phyloP scores from a whole-genome alignment of 176 grass and related monocot species.

The Chrysopogon serrulatus region DNA sequence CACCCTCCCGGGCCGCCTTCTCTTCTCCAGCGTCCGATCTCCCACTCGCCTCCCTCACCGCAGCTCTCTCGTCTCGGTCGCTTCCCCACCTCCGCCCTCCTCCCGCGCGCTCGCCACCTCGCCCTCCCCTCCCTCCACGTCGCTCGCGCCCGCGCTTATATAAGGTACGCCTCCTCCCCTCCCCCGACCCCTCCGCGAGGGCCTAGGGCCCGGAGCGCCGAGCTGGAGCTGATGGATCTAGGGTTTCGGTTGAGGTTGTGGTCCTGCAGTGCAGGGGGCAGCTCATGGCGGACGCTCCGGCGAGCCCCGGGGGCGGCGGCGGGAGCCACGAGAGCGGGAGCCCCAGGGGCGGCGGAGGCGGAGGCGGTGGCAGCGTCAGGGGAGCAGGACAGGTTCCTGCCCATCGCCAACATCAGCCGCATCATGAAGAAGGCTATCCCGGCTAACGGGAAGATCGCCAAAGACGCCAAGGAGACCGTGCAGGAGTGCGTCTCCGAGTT shows the following conservation, averaged over 20 bases:
- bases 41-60: constrained; percentile 43
- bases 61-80: constrained; percentile 12
- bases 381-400: constrained; percentile 81
- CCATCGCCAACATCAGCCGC: constrained; percentile 78
- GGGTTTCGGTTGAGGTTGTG: constrained; percentile 16
- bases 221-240: constrained; percentile 48
- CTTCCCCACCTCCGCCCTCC: neutral
- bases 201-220: neutral
- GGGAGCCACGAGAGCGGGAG: constrained; percentile 42
- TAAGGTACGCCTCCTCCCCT: constrained; percentile 35
- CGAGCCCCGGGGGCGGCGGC: constrained; percentile 45
- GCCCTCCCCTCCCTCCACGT: constrained; percentile 27
- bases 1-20: constrained; percentile 45
- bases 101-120: constrained; percentile 12
- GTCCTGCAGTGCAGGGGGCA: neutral
- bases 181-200: neutral
- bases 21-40: constrained; percentile 86
- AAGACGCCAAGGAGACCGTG: constrained; percentile 79
- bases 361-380: constrained; percentile 39
- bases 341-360: constrained; percentile 20
- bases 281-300: constrained; percentile 47
- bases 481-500: constrained; percentile 92
- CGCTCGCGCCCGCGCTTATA: constrained; percentile 30
- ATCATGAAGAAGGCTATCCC: constrained; percentile 94
- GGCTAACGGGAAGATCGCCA: constrained; percentile 76